A percentile compares a stretch with the other conserved stretches of the same genome.
Conservation (phyloP, 805 yeast species). For the Scheffersomyces stipitis region DNA sequence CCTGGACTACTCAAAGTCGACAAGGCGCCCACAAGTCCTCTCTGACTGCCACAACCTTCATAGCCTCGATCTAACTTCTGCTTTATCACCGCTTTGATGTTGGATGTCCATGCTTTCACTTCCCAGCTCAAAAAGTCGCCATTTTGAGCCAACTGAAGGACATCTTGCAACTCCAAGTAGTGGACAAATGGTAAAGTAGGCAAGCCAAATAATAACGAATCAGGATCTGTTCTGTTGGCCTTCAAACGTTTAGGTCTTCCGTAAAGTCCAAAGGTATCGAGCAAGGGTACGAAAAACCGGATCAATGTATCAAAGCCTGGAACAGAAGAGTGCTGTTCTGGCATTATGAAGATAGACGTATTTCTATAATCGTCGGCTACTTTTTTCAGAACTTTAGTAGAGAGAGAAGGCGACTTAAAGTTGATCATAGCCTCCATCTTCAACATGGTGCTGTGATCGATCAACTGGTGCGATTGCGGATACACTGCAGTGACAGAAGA, state of each 20-base stretch:
- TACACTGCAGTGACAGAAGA: slow-evolving; percentile 83
- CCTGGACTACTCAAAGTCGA: slow-evolving; percentile 48
- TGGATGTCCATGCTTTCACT: slow-evolving; percentile 32
- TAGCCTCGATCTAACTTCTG: slow-evolving; percentile 50
- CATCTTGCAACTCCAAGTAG: slow-evolving; percentile 37
- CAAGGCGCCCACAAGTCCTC: slow-evolving; percentile 62
- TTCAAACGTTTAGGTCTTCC: slow-evolving; percentile 46
- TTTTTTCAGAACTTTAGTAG: slow-evolving; percentile 34
- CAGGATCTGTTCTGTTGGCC: slow-evolving; percentile 42
- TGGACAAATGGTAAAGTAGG: slow-evolving; percentile 47
- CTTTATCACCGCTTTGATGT: slow-evolving; percentile 29
- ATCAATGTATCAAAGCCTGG: slow-evolving; percentile 52
- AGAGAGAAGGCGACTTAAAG: slow-evolving; percentile 45
- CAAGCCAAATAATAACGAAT: slow-evolving; percentile 42
- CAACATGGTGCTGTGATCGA: slow-evolving; percentile 84
- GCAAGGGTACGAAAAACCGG: slow-evolving; percentile 39
- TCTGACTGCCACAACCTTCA: slow-evolving; percentile 72
- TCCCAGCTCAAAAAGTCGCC: slow-evolving; percentile 38
- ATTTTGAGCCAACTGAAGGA: slow-evolving; percentile 18
- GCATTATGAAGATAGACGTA: slow-evolving; percentile 44
- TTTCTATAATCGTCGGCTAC: slow-evolving; percentile 35
- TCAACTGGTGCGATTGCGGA: slow-evolving; percentile 78
- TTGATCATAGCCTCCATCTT: slow-evolving; percentile 82
- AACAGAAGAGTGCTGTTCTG: slow-evolving; percentile 44
- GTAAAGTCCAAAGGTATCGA: slow-evolving; percentile 44